Evolutionary conservation across 345 rosid species (phyloP).

Genomic region (Geranium brycei): DNA sequence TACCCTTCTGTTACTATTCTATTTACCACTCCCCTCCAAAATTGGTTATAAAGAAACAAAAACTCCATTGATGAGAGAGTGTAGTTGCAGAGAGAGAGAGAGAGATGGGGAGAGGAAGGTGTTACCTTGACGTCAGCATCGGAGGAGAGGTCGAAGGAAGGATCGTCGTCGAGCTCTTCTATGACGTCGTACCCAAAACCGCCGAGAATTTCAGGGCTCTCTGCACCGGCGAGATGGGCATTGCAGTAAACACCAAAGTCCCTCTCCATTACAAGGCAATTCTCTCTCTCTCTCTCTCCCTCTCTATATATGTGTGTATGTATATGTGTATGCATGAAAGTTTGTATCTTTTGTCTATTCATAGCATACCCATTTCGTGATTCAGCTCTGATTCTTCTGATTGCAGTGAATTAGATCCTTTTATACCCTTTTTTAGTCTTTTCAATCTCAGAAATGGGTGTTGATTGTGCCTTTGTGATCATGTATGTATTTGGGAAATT

Average conservation of each 20-base stretch:
- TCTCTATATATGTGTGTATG: background rate
- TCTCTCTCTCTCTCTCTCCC: background rate
- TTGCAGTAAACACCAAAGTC: constrained; percentile 56
- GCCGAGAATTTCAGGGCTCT: constrained; percentile 90
- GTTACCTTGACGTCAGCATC: constrained; percentile 74
- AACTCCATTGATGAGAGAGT: background rate
- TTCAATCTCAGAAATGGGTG: background rate
- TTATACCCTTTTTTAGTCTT: too few species aligned
- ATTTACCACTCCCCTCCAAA: background rate
- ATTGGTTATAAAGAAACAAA: background rate
- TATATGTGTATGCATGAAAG: background rate
- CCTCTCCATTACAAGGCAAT: constrained; percentile 87
- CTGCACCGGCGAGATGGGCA: constrained; percentile 88
- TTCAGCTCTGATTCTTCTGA: too few species aligned
- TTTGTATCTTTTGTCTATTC: background rate
- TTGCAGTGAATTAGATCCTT: too few species aligned
- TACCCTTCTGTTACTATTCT: too few species aligned
- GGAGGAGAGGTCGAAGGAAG: constrained; percentile 94
- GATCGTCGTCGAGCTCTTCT: constrained; percentile 67
- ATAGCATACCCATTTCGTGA: background rate
- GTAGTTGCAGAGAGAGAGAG: background rate
- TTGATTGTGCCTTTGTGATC: background rate
- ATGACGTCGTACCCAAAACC: constrained; percentile 76
- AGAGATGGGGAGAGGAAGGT: constrained; percentile 50
- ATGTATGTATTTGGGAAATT: background rate